Evolutionary conservation across 2,329 filamentous ascomycete genomes (phyloP).

Genomic region (Amylocarpus encephaloides): DNA sequence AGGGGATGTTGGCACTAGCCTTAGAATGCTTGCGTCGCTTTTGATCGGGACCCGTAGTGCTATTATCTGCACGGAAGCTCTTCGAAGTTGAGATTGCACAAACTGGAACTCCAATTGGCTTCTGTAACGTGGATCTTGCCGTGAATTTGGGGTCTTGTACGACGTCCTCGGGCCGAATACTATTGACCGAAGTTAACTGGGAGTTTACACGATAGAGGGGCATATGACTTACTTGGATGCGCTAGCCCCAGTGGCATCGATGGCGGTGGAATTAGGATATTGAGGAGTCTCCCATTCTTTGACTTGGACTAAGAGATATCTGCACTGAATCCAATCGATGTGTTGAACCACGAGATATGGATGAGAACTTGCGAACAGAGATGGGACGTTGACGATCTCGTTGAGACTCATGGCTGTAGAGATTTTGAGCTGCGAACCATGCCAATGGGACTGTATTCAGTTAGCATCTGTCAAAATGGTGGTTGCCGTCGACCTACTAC

Average conservation of each 20-base stretch:
- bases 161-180: constrained; percentile 7
- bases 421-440: constrained; percentile 57
- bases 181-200: not conserved
- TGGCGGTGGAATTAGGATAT: not conserved
- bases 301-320: constrained; percentile 67
- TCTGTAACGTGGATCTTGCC: constrained; percentile 15
- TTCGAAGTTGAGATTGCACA: constrained; percentile 27
- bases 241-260: too few relatives aligned
- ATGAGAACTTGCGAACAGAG: constrained; percentile 46
- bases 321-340: constrained; percentile 82
- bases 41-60: constrained; percentile 3
- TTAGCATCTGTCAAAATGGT: constrained; percentile 9
- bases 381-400: constrained; percentile 73
- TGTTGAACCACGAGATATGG: constrained; percentile 69
- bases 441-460: constrained; percentile 46
- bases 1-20: not conserved
- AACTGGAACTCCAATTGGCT: constrained; percentile 24
- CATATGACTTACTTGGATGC: not conserved
- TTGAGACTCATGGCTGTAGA: constrained; percentile 63
- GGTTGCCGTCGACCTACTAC: not conserved
- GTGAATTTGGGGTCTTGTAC: constrained; percentile 23
- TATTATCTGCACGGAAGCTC: constrained; percentile 18
- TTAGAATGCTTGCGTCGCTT: constrained; percentile 17
- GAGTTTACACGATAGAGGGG: not conserved
- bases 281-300: not conserved